Base-by-base conservation (phyloP, 257 asterid genomes). In the Solanum corneliomulleri region DNA sequence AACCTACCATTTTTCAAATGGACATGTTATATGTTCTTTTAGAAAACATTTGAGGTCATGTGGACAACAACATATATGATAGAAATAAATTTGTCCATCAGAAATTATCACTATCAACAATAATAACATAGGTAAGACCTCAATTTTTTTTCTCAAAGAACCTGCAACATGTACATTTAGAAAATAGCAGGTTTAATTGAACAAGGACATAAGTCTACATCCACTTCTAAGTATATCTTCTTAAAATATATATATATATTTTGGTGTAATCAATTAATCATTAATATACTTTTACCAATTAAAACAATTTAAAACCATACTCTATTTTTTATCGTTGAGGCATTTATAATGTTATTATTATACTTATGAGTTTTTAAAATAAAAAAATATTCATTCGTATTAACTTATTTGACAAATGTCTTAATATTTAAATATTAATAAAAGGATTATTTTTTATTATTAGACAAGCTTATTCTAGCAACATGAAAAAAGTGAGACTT, bases 391-490 rank as follows among this genome's bases (percentile, higher is more conserved):
- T 15, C 6, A 1, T 62, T n/a, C 1, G 11, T 23, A 13, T 42
- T n/a, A 13, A 27, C 21, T 2, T 39, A 33, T 75, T 42, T 76
- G 52, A 39, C 4, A 76, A 12, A 42, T 42, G 6, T 25, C 16
- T 1, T 3, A 62, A n/a, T 77, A 56, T 25, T 25, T 44, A 7
- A 11, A 31, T n/a, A 25, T 62, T 14, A 25, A 6, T 77, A 25
- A 77, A 62, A 62, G 2, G 2, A 15, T n/a, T 25, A 62, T 62
- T 3, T 62, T 77, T 25, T 84, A 58, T 88, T 56, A 58, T 45
- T 72, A 91, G 93, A 89, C 39, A 92, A 92, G 88, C 86, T 92
- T 89, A 90, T 93, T 20, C 93, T 90, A 2, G 85, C 93, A 91
- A 86, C 93, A 92, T 90, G 91, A 92, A 20, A 90, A 92, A 70